phyloP scores from a whole-genome alignment of 805 yeast species.

The Clavispora phyllophila region DNA sequence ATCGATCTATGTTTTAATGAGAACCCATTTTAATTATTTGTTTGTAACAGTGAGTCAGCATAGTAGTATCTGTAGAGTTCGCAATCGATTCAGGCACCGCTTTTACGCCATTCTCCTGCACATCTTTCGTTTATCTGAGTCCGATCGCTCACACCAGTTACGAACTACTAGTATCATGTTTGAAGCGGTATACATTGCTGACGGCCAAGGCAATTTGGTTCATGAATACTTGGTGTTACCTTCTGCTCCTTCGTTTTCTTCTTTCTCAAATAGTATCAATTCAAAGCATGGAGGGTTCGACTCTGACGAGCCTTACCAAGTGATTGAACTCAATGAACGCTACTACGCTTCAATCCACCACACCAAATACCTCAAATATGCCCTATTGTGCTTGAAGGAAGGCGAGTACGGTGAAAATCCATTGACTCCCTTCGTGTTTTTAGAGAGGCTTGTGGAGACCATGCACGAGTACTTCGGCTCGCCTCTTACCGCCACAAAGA shows the following conservation, averaged over 20 bases:
- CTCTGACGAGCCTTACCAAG: slow-evolving; percentile 4
- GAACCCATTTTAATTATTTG: neutral
- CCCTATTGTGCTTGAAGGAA: slow-evolving; percentile 20
- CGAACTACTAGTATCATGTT: slow-evolving; percentile 22
- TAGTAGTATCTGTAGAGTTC: no score
- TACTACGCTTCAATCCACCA: slow-evolving; percentile 23
- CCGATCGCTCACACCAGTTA: neutral
- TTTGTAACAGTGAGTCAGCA: no score
- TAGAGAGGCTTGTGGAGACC: slow-evolving; percentile 44
- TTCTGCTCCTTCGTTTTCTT: slow-evolving; percentile 28
- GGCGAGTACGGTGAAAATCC: slow-evolving; percentile 35
- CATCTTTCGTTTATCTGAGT: neutral
- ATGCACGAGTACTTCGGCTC: slow-evolving; percentile 55
- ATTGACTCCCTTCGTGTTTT: slow-evolving; percentile 49
- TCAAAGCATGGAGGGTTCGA: slow-evolving; percentile 7
- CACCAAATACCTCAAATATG: slow-evolving; percentile 21
- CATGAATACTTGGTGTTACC: slow-evolving; percentile 31
- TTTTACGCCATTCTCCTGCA: neutral
- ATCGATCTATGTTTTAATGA: neutral
- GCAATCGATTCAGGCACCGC: no score
- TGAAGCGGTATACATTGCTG: slow-evolving; percentile 41
- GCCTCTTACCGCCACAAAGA: slow-evolving; percentile 51
- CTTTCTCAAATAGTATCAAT: slow-evolving; percentile 18
- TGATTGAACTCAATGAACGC: slow-evolving; percentile 27
- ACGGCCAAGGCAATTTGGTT: slow-evolving; percentile 27